These are phyloP conservation scores for Thalassiosira profunda DNA, from an alignment of 108 stramenopile genomes.

Conservation along the genomic window DNA sequence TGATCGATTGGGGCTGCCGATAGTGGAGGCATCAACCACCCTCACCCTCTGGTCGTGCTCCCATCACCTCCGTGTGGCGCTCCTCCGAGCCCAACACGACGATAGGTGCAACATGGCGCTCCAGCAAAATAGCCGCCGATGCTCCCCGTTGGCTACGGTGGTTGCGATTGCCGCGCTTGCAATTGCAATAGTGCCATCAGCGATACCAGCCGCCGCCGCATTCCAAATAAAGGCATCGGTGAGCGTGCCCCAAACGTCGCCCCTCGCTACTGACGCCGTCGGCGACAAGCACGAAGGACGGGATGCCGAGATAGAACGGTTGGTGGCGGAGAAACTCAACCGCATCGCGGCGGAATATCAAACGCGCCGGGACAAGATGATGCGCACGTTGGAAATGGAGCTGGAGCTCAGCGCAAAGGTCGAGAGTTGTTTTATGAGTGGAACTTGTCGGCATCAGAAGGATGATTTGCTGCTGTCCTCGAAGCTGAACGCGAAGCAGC, in stretches of 20 bases:
- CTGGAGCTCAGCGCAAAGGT: slow-evolving; percentile 12
- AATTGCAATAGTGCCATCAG: too few relatives aligned
- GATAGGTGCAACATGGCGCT: too few relatives aligned
- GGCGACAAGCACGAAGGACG: neutral
- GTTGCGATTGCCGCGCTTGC: too few relatives aligned
- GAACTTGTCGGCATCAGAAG: neutral
- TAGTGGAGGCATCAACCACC: too few relatives aligned
- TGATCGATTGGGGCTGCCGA: too few relatives aligned
- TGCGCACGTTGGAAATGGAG: slow-evolving; percentile 11
- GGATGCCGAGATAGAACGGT: neutral
- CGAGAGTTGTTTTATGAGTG: slow-evolving; percentile 11
- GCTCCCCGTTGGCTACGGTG: too few relatives aligned
- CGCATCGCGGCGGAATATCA: slow-evolving; percentile 12
- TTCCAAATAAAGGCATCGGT: slow-evolving; percentile 7
- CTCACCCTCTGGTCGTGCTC: too few relatives aligned
- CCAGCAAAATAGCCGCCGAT: too few relatives aligned
- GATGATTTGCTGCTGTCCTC: slow-evolving; percentile 1
- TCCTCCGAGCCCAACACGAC: too few relatives aligned
- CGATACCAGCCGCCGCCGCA: neutral
- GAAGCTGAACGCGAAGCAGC: neutral
- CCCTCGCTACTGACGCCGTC: neutral
- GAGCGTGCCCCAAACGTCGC: neutral
- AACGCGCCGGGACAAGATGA: neutral
- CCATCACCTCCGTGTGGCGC: too few relatives aligned
- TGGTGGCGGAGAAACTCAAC: slow-evolving; percentile 3